Evolutionary conservation across 2,329 filamentous ascomycete species (phyloP), one percentile per base, ranked within the genome.

Genomic region (Hymenoscyphus occultus): DNA sequence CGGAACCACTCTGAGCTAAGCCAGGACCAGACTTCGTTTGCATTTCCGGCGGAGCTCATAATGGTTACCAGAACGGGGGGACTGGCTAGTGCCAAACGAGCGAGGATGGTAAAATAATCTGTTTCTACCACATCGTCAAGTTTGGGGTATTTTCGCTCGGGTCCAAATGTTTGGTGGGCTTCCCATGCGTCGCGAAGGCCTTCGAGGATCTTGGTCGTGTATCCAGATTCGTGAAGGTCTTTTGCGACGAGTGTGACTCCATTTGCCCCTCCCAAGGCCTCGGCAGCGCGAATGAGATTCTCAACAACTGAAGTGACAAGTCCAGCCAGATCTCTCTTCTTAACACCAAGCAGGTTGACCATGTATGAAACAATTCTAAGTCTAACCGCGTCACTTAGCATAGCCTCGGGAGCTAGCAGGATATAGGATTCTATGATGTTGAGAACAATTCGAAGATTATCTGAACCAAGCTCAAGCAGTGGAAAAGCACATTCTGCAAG

Each of bases 71-170:
- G 90, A 1, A 90, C 80, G 16, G 89, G 78, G 0, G 93, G 91
- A 45, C 90, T 90, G 0, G 88, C 87, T 1, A 96, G 79, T 0
- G 89, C 86, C 16, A 98, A 83, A 1, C 93, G 89, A 1, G 92
- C 89, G 1, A 99, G 82, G 1, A 98, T 87, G 4, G 87, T 85
- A 73, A 96, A 90, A 76, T 96, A 97, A 74, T 97, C 91, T 0
- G 90, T 90, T 74, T 97, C 88, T 0, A 91, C 88, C 12, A 93
- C 83, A 13, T 88, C 86, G 71, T 90, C 89, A 40, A 97, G 84
- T 39, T 86, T 85, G 51, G 88, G 84, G 22, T 86, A 82, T 70
- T 84, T 90, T 32, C 84, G 84, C 72, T 91, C 90, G 0, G 94
- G 93, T 0, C 95, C 94, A 0, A 90, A 91, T 0, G 90, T 92